Conservation (phyloP, 768 basidiomycete species). For the Suillus lakei region DNA sequence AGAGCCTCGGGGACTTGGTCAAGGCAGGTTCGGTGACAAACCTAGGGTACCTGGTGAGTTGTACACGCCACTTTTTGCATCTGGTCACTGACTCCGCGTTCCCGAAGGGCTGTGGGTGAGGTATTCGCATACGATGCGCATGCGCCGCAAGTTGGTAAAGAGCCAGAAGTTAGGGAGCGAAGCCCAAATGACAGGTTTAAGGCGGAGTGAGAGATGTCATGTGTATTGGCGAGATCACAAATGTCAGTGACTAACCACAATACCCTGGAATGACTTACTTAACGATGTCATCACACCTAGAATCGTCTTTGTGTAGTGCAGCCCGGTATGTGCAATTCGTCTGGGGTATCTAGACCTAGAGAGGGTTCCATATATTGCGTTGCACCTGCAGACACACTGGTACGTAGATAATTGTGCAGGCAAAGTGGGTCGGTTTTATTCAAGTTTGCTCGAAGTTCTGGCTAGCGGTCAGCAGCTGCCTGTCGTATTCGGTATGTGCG, state of each 20-base stretch:
- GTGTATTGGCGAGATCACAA: too few relatives aligned
- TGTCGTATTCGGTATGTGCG: too few relatives aligned
- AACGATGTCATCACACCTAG: not conserved
- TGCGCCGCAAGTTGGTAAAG: conserved; percentile 53
- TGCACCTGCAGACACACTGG: too few relatives aligned
- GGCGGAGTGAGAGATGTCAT: conserved; percentile 13
- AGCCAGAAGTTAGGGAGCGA: conserved; percentile 38
- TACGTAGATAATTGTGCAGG: not conserved
- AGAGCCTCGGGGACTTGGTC: conserved; percentile 61
- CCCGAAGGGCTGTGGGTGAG: conserved; percentile 53
- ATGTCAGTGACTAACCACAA: not conserved
- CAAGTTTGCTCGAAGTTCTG: too few relatives aligned
- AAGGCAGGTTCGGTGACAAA: conserved; percentile 64
- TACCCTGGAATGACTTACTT: not conserved
- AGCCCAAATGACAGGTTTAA: conserved; percentile 36
- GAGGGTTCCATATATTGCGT: not conserved
- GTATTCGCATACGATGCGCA: conserved; percentile 63
- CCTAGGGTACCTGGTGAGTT: conserved; percentile 90
- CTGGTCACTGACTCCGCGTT: not conserved
- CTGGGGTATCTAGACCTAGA: not conserved
- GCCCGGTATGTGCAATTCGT: not conserved
- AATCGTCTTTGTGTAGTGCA: not conserved
- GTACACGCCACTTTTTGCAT: not conserved
- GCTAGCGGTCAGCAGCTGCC: too few relatives aligned
- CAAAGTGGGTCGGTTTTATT: not conserved